These are phyloP conservation scores for Mucor saturninus DNA, from an alignment of 371 early-diverging fungal species.

Conservation along the genomic window DNA sequence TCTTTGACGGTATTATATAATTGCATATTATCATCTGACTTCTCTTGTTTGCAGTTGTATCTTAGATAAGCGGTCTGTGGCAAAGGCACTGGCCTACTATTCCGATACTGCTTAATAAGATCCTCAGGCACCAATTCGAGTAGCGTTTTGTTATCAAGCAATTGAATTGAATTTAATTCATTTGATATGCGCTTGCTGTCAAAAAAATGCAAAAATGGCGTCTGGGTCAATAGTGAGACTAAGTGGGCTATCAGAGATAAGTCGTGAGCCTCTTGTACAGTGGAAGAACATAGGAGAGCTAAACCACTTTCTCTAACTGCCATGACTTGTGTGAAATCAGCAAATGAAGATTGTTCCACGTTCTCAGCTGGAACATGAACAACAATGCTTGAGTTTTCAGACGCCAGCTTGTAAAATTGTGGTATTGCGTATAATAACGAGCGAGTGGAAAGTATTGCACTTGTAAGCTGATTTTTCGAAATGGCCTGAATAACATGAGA, in stretches of 20 bases:
- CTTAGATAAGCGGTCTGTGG: slow-evolving; percentile 29
- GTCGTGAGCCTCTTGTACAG: slow-evolving; percentile 73
- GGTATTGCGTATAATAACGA: slow-evolving; percentile 62
- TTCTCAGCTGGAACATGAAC: slow-evolving; percentile 53
- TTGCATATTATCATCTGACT: slow-evolving; percentile 8
- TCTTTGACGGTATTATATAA: neutral
- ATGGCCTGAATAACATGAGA: slow-evolving; percentile 1
- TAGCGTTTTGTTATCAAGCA: slow-evolving; percentile 17
- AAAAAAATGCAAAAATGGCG: slow-evolving; percentile 48
- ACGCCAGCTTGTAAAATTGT: slow-evolving; percentile 59
- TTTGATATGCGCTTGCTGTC: slow-evolving; percentile 41
- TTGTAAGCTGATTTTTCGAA: slow-evolving; percentile 1
- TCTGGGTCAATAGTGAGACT: slow-evolving; percentile 23
- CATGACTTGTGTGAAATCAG: slow-evolving; percentile 65
- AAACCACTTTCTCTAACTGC: slow-evolving; percentile 79
- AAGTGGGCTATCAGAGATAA: slow-evolving; percentile 64
- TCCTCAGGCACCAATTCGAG: slow-evolving; percentile 27
- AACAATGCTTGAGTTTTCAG: slow-evolving; percentile 47
- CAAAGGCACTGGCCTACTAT: neutral
- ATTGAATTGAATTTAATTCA: slow-evolving; percentile 32
- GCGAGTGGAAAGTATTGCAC: slow-evolving; percentile 39
- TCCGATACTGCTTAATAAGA: slow-evolving; percentile 23
- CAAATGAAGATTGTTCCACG: slow-evolving; percentile 27
- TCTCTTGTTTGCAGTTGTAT: slow-evolving; percentile 27
- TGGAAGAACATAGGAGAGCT: slow-evolving; percentile 67